phyloP scores from a whole-genome alignment of 306 rosid species.

The Medicago arabica region DNA sequence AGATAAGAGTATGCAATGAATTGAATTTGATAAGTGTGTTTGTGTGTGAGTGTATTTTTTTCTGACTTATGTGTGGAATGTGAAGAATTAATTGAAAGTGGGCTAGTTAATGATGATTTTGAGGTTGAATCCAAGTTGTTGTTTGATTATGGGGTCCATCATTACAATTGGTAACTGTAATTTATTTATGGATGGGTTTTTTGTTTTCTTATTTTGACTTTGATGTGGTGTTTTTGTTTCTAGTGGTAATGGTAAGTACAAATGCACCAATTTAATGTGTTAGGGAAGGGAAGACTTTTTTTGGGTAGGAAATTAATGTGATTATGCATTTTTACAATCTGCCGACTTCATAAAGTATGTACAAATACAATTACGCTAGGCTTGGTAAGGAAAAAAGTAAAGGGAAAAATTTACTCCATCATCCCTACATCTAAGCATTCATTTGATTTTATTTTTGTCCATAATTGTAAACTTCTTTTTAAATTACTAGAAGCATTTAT shows the following conservation, averaged over 20 bases:
- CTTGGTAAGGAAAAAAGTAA: too few relatives aligned
- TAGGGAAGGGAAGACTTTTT: background rate
- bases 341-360: background rate
- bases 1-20: conserved; percentile 31
- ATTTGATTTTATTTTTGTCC: too few relatives aligned
- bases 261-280: background rate
- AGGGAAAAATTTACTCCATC: too few relatives aligned
- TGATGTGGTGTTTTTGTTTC: background rate
- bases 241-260: background rate
- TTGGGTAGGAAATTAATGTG: background rate
- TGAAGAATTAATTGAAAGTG: background rate
- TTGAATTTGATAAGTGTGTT: conserved; percentile 1
- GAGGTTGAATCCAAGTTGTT: background rate
- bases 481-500: too few relatives aligned
- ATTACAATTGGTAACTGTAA: background rate
- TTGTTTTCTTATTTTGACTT: conserved; percentile 20
- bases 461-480: too few relatives aligned
- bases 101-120: conserved; percentile 27
- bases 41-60: background rate
- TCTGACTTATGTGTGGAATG: background rate
- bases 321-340: background rate
- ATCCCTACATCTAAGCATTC: too few relatives aligned
- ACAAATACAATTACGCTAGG: too few relatives aligned
- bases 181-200: conserved; percentile 1
- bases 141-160: conserved; percentile 17